phyloP scores from a whole-genome alignment of 768 basidiomycete genomes.

The Tulasnella sp. region DNA sequence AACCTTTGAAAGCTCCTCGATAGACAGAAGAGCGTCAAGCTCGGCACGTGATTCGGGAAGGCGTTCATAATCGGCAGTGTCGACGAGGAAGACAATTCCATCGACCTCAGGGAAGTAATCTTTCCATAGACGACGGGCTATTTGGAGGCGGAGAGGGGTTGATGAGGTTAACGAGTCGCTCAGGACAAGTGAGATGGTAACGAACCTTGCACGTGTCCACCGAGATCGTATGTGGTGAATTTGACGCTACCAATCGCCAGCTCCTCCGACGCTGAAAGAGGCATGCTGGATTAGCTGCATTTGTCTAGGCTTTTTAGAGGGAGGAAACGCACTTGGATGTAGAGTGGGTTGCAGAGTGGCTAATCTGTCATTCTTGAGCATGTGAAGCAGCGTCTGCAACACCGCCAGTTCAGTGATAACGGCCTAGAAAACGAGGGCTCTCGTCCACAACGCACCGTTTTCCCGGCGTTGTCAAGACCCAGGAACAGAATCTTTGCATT shows the following conservation, averaged over 20 bases:
- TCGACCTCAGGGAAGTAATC: constrained; percentile 99
- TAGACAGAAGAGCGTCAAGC: constrained; percentile 89
- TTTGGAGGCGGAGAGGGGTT: not conserved
- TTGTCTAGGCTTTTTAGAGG: constrained; percentile 13
- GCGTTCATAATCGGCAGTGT: constrained; percentile 93
- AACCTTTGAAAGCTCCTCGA: constrained; percentile 91
- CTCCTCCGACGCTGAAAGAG: constrained; percentile 84
- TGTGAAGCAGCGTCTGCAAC: constrained; percentile 83
- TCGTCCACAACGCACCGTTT: constrained; percentile 59
- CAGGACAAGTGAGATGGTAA: not conserved
- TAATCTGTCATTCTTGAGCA: constrained; percentile 98
- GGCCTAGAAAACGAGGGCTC: not conserved
- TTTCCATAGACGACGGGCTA: constrained; percentile 95
- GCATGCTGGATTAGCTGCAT: constrained; percentile 12
- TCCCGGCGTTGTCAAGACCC: constrained; percentile 97
- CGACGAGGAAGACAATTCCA: constrained; percentile 96
- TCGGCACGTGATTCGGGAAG: constrained; percentile 96
- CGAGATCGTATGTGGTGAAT: constrained; percentile 97
- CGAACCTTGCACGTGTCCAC: constrained; percentile 91
- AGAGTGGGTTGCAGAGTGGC: constrained; percentile 97
- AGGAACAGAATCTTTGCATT: constrained; percentile 99
- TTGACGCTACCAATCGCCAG: constrained; percentile 98
- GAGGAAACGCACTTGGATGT: constrained; percentile 73
- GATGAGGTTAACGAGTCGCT: not conserved
- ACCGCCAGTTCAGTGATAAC: not conserved